phyloP scores from a whole-genome alignment of 192 early-diverging fungal species.

The Umbelopsis sp. region DNA sequence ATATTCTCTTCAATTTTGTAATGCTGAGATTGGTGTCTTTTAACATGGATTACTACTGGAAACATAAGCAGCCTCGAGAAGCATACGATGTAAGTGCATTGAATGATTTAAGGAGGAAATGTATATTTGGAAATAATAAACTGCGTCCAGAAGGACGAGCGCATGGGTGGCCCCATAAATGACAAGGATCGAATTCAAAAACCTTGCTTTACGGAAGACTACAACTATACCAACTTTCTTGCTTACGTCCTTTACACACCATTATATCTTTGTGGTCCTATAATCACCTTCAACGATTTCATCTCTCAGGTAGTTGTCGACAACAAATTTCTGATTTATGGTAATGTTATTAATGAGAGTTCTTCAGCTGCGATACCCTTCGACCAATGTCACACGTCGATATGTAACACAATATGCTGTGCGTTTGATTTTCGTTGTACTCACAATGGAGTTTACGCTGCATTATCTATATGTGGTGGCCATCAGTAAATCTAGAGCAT shows the following conservation, averaged over 20 bases:
- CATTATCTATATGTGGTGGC: constrained; percentile 91
- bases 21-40: constrained; percentile 92
- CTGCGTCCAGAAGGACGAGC: constrained; percentile 41
- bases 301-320: constrained; percentile 66
- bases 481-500: constrained; percentile 84
- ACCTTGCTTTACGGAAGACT: constrained; percentile 64
- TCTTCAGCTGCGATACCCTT: constrained; percentile 57
- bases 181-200: constrained; percentile 64
- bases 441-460: constrained; percentile 89
- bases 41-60: constrained; percentile 94
- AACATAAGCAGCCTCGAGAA: constrained; percentile 23
- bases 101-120: not conserved
- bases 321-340: not conserved
- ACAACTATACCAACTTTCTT: constrained; percentile 78
- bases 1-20: constrained; percentile 86
- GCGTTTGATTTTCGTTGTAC: constrained; percentile 62
- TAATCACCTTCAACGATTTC: constrained; percentile 94
- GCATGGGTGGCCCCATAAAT: constrained; percentile 24
- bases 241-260: constrained; percentile 88
- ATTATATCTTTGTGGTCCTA: constrained; percentile 92
- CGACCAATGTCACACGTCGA: constrained; percentile 39
- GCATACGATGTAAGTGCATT: constrained; percentile 17
- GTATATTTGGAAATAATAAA: not conserved
- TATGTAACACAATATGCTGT: constrained; percentile 59
- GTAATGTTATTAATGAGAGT: not conserved